Percentiles rank a stretch among this genome's conserved stretches.
These are phyloP conservation scores for Margaritispora aquatica DNA, from an alignment of 495 filamentous ascomycete genomes.

Conservation along the genomic window DNA sequence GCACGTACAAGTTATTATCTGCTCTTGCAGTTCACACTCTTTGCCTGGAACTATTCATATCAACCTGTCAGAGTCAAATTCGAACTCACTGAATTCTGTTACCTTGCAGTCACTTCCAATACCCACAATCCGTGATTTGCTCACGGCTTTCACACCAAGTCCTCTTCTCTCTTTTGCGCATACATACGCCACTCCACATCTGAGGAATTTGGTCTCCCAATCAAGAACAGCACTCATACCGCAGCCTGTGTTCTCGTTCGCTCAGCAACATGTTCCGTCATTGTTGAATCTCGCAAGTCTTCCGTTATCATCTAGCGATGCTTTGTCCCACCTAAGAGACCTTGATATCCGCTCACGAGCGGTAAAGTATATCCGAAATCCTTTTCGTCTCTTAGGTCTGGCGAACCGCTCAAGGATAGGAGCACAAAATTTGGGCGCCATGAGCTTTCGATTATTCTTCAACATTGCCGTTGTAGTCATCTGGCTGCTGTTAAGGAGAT, in stretches of 20 bases:
- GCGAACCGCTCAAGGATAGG: not conserved
- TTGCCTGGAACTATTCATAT: not conserved
- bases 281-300: not conserved
- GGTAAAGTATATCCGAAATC: conserved; percentile 6
- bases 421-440: not conserved
- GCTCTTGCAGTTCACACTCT: not conserved
- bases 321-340: not conserved
- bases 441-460: conserved; percentile 2
- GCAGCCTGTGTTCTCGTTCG: not conserved
- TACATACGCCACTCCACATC: not conserved
- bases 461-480: conserved; percentile 4
- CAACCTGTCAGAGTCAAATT: not conserved
- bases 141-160: not conserved
- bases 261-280: not conserved
- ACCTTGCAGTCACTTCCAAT: not conserved
- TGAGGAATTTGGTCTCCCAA: too few species aligned
- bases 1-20: conserved; percentile 1
- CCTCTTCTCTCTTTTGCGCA: not conserved
- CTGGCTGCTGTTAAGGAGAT: conserved; percentile 3
- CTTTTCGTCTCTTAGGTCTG: not conserved
- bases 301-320: not conserved
- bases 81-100: not conserved
- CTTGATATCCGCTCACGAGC: not conserved
- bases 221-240: not conserved
- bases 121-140: not conserved